Evolutionary conservation across 2,329 filamentous ascomycete genomes (phyloP), one percentile per base, ranked within the genome.

Genomic region (Hawksworthiomyces lignivorus): DNA sequence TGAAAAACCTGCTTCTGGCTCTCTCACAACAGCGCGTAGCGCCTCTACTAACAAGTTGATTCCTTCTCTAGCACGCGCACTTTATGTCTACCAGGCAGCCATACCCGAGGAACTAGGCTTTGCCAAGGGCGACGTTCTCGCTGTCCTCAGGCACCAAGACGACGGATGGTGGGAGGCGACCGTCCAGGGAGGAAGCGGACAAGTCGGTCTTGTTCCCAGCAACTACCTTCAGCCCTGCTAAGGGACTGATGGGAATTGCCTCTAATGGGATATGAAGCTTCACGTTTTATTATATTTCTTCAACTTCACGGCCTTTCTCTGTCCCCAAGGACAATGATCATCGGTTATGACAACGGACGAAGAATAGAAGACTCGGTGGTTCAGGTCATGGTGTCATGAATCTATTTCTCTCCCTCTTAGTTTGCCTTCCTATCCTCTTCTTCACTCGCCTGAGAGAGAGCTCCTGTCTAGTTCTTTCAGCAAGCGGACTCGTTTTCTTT

Each of bases 81-180:
- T 96, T 69, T 98, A 97, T 63, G 80, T 87, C 68, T 98, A 98
- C 62, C 80, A 84, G 56, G 88, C 92, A 3, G 90, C 88, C 18
- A 98, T 98, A 45, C 87, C 90, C 0, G 92, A 97, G 59, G 94
- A 98, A 63, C 69, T 98, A 17, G 84, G 84, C 12, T 98, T 98
- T 62, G 72, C 73, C 35, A 98, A 98, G 67, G 89, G 89, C 36
- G 94, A 98, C 57, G 80, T 90, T 45, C 71, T 98, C 12, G 87
- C 90, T 3, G 81, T 98, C 12, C 69, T 96, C 35, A 76, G 89
- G 46, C 79, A 94, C 55, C 92, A 98, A 64, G 92, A 98, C 59
- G 92, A 98, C 58, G 92, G 92, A 17, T 98, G 92, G 92, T 98
- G 94, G 92, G 92, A 98, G 67, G 94, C 94, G 11, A 90, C 96